A percentile compares a stretch with the other conserved stretches of the same genome.
Conservation (phyloP, 2,329 filamentous ascomycete species). For the Fusarium brachygibbosum region DNA sequence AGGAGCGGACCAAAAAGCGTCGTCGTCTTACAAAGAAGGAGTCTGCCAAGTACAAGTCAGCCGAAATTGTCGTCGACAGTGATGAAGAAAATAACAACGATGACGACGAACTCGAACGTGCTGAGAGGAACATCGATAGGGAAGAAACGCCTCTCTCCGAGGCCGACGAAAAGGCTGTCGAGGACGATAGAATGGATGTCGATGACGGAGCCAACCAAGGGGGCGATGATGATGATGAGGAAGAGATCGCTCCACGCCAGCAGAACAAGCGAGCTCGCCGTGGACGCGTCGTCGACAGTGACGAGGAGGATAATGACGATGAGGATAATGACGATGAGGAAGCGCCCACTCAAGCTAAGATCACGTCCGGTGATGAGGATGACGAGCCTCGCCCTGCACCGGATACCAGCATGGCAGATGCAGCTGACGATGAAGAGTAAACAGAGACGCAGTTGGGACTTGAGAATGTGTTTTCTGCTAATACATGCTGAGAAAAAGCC, state of each 20-base stretch:
- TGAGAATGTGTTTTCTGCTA: constrained; percentile 36
- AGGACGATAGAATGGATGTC: constrained; percentile 66
- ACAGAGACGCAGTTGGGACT: constrained; percentile 11
- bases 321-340: constrained; percentile 46
- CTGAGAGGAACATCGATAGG: constrained; percentile 58
- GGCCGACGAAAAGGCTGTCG: constrained; percentile 54
- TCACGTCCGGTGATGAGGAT: constrained; percentile 45
- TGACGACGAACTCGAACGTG: constrained; percentile 60
- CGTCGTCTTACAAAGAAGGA: constrained; percentile 67
- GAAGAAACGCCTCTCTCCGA: constrained; percentile 55
- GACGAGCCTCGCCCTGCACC: constrained; percentile 49
- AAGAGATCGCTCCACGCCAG: constrained; percentile 60
- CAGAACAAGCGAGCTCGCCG: constrained; percentile 63
- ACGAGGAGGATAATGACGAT: constrained; percentile 62
- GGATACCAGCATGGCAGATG: constrained; percentile 59
- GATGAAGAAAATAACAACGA: constrained; percentile 65
- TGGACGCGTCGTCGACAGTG: constrained; percentile 67
- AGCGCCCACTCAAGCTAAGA: constrained; percentile 33
- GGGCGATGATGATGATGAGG: constrained; percentile 64
- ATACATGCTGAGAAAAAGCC: constrained; percentile 20
- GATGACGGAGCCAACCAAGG: constrained; percentile 57
- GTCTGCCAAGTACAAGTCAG: constrained; percentile 82
- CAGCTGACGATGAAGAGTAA: constrained; percentile 51
- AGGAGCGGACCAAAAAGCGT: constrained; percentile 71
- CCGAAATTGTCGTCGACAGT: constrained; percentile 84